Evolutionary conservation across 2,329 filamentous ascomycete species (phyloP), one percentile per base, ranked within the genome.

Genomic region (Colletotrichum zoysiae): DNA sequence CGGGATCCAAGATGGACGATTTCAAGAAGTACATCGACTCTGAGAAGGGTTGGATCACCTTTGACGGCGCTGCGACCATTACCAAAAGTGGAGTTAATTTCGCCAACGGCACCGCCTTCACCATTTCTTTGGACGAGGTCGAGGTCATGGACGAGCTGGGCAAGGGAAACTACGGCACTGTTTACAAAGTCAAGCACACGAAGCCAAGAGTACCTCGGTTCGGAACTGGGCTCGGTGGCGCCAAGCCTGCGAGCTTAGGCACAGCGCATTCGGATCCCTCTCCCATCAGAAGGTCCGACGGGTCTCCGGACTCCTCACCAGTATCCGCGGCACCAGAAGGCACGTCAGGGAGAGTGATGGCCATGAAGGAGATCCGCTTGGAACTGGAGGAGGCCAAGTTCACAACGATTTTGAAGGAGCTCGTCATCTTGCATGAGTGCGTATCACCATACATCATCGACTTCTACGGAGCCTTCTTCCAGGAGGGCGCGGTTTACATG

Each of bases 391-490:
- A 99, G 81, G 92, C 94, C 74, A 99, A 99, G 81, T 97, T 99
- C 79, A 92, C 94, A 8, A 95, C 95, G 48, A 99, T 99, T 78
- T 92, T 98, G 77, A 99, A 98, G 89, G 96, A 99, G 82, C 86
- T 99, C 59, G 94, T 99, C 78, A 95, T 99, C 74, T 86, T 99
- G 2, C 96, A 99, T 83, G 93, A 96, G 76, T 99, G 96, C 78
- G 87, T 96, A 3, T 98, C 95, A 2, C 95, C 96, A 0, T 97
- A 95, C 82, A 98, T 99, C 76, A 96, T 99, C 81, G 95, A 99
- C 79, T 99, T 99, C 78, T 99, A 98, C 80, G 96, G 96, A 0
- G 96, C 96, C 6, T 99, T 99, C 81, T 99, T 98, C 86, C 96
- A 99, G 79, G 96, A 99, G 84, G 95, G 96, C 38, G 96, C 96